phyloP scores from a whole-genome alignment of 176 grass and related monocot genomes.

The Oryza longistaminata region DNA sequence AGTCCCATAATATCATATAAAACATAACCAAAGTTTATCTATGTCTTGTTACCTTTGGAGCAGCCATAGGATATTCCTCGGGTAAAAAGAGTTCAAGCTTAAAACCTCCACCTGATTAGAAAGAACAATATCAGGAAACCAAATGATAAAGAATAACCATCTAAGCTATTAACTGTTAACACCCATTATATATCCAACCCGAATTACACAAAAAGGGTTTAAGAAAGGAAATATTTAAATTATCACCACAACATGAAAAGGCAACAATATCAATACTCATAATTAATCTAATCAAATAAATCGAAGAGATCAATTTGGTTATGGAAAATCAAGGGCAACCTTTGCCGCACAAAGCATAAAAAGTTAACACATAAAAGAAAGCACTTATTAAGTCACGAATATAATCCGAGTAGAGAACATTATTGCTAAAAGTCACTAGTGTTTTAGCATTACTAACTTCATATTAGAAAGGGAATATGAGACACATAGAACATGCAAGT shows the following conservation, averaged over 20 bases:
- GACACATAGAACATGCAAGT: not conserved
- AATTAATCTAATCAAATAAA: not conserved
- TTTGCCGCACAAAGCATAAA: not conserved
- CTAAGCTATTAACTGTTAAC: not conserved
- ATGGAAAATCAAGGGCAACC: not conserved
- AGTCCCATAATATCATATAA: not conserved
- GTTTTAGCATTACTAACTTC: not conserved
- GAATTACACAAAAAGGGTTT: not conserved
- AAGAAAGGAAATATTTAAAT: not conserved
- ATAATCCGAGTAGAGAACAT: not conserved
- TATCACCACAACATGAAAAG: not conserved
- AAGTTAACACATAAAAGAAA: not conserved
- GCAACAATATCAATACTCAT: not conserved
- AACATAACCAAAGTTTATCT: constrained; percentile 5
- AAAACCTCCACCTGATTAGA: constrained; percentile 78
- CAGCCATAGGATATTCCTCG: constrained; percentile 99
- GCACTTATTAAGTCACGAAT: not conserved
- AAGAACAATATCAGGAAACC: constrained; percentile 27
- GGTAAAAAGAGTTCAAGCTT: constrained; percentile 99
- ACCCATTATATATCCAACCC: not conserved
- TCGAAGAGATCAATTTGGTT: not conserved
- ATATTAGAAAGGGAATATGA: constrained; percentile 2
- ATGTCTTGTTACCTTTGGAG: constrained; percentile 70
- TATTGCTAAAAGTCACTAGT: not conserved
- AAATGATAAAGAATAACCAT: not conserved